These are phyloP conservation scores for Sclerotinia trifoliorum DNA, from an alignment of 2,329 filamentous ascomycete species.

Conservation along the genomic window DNA sequence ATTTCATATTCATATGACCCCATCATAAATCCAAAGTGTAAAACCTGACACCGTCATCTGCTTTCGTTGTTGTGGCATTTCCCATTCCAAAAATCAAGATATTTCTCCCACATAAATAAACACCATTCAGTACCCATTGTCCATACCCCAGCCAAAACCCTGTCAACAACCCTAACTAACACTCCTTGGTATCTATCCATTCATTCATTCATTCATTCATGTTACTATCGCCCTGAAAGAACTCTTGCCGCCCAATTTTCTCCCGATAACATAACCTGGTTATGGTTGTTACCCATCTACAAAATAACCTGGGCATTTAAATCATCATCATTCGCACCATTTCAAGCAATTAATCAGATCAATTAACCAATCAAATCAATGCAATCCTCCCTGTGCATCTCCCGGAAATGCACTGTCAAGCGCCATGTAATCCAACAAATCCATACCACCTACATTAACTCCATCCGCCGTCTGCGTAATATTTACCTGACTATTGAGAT, in stretches of 20 bases:
- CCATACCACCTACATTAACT: constrained; percentile 64
- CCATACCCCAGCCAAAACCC: not conserved
- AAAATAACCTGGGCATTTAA: no score
- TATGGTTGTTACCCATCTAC: not conserved
- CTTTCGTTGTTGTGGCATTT: not conserved
- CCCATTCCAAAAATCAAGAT: not conserved
- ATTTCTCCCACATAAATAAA: not conserved
- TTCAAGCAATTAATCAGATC: no score
- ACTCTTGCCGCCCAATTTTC: not conserved
- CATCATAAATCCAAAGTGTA: not conserved
- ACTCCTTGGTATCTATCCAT: constrained; percentile 10
- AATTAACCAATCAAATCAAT: not conserved
- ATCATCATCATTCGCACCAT: no score
- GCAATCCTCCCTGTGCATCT: constrained; percentile 14
- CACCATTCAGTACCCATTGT: not conserved
- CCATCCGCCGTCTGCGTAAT: constrained; percentile 67
- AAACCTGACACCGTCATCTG: not conserved
- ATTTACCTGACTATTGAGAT: constrained; percentile 56
- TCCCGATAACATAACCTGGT: no score
- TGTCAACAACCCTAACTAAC: not conserved
- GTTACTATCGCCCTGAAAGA: not conserved
- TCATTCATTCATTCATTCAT: not conserved
- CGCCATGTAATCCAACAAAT: constrained; percentile 67
- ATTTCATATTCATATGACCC: not conserved
- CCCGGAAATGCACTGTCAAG: constrained; percentile 47